A percentile compares a stretch with the other conserved stretches of the same genome.
Conservation (phyloP, 2,329 filamentous ascomycete species). For the Microsporum audouinii region DNA sequence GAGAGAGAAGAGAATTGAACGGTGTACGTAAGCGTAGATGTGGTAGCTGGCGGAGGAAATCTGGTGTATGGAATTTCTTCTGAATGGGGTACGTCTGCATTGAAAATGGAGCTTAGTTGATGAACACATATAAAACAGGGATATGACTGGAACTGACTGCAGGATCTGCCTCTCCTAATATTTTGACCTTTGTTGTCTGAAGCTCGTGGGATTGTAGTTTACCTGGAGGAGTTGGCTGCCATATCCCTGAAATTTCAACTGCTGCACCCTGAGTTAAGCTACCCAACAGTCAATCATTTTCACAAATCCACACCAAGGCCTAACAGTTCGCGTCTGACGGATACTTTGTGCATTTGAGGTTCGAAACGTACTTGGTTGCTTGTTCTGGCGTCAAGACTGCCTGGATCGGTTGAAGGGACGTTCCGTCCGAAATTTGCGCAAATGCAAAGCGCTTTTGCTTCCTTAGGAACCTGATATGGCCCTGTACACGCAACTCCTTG, state of each 20-base stretch:
- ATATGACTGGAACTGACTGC: constrained; percentile 45
- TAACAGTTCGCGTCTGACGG: not conserved
- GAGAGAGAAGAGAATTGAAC: constrained; percentile 66
- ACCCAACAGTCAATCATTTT: constrained; percentile 6
- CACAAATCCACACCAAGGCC: not conserved
- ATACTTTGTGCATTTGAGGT: not conserved
- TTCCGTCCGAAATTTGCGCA: constrained; percentile 77
- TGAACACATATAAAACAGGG: not conserved
- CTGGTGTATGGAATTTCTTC: constrained; percentile 86
- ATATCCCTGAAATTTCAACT: constrained; percentile 64
- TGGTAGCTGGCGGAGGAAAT: constrained; percentile 77
- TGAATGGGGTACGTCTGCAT: constrained; percentile 77
- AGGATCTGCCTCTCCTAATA: constrained; percentile 68
- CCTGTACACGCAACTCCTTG: constrained; percentile 50
- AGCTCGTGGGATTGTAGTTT: constrained; percentile 68
- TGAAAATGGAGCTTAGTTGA: not conserved
- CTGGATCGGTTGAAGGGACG: constrained; percentile 66
- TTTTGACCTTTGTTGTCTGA: constrained; percentile 54
- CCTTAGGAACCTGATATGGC: constrained; percentile 72
- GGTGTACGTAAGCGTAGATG: constrained; percentile 76
- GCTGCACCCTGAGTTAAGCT: constrained; percentile 75
- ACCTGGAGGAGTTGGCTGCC: constrained; percentile 57
- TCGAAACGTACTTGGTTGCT: constrained; percentile 54
- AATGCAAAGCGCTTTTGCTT: constrained; percentile 79
- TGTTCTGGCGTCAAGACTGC: constrained; percentile 63